These are phyloP conservation scores for Blastobotrys illinoisensis DNA, from an alignment of 1,139 yeast genomes.

Conservation along the genomic window DNA sequence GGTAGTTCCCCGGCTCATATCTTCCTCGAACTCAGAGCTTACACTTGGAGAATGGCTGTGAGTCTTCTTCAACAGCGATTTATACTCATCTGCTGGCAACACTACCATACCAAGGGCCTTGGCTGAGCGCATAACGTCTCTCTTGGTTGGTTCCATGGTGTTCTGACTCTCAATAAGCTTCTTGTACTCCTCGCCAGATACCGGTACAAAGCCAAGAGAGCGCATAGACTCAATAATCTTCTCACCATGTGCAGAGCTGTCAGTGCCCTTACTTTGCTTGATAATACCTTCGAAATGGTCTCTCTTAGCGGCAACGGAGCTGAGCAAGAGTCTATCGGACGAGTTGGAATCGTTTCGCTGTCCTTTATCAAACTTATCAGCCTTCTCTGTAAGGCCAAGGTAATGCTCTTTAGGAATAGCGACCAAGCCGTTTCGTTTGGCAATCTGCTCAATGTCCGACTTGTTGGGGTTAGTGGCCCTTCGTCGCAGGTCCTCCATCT, in stretches of 20 bases:
- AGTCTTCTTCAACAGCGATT: constrained; percentile 23
- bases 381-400: constrained; percentile 23
- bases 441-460: constrained; percentile 43
- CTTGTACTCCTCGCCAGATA: constrained; percentile 35
- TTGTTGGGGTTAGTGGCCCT: constrained; percentile 23
- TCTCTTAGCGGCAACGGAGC: constrained; percentile 33
- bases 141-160: constrained; percentile 33
- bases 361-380: constrained; percentile 13
- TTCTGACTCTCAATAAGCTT: constrained; percentile 31
- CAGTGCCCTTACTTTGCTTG: constrained; percentile 17
- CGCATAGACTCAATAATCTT: constrained; percentile 31
- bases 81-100: constrained; percentile 35
- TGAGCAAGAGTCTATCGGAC: constrained; percentile 7
- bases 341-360: constrained; percentile 9
- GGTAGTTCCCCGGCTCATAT: constrained; percentile 6
- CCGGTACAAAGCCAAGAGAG: constrained; percentile 34
- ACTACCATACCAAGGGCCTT: constrained; percentile 38
- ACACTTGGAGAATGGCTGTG: constrained; percentile 16
- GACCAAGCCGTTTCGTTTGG: constrained; percentile 44
- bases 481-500: constrained; percentile 26
- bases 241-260: constrained; percentile 22
- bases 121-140: constrained; percentile 36
- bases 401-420: constrained; percentile 45
- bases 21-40: constrained; percentile 18
- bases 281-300: constrained; percentile 34